Base-by-base conservation (phyloP, 495 filamentous ascomycete species). In the Tetracladium setigerum region DNA sequence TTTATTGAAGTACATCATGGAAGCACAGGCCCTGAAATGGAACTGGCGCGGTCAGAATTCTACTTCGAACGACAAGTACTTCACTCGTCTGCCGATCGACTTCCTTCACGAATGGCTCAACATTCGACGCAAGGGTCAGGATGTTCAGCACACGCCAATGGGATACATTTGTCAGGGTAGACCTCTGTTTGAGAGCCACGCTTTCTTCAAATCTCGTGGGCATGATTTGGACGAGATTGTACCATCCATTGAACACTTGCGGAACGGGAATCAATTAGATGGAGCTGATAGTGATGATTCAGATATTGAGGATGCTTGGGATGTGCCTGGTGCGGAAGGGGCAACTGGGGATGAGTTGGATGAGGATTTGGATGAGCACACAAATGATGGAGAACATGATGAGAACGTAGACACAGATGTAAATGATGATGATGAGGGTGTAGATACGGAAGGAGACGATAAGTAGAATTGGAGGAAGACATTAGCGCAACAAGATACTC, bases 71-170 rank as follows among this genome's bases (percentile, higher is more conserved):
- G 11, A 22, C 6, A 31, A 24, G 22, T 41, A 31, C 6, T 62
- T 68, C 27, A 53, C 58, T 0, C 39, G 49, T 17, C 64, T 65
- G 3, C 58, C 68, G 4, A 37, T 64, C 2, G 54, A 17, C 2
- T 77, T 76, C 50, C 51, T 77, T 2, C 61, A 70, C 8, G 72
- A 78, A 16, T 79, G 73, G 75, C 58, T 78, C 5, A 56, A 67
- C 2, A 51, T 73, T 13, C 63, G 69, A 7, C 66, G 72, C 18
- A 70, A 72, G 39, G 70, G 70, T 1, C 71, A 74, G 31, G 69
- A 77, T 40, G 64, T 76, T 11, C 52, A 62, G 18, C 69, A 77
- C 37, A 79, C 75, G 0, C 76, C 73, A 1, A 74, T 79, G 67
- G 75, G 75, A 0, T 71, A 73, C 50, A 62, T 79, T 5, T 72